Conservation (phyloP, 805 yeast species). For the Candida namnaoensis region DNA sequence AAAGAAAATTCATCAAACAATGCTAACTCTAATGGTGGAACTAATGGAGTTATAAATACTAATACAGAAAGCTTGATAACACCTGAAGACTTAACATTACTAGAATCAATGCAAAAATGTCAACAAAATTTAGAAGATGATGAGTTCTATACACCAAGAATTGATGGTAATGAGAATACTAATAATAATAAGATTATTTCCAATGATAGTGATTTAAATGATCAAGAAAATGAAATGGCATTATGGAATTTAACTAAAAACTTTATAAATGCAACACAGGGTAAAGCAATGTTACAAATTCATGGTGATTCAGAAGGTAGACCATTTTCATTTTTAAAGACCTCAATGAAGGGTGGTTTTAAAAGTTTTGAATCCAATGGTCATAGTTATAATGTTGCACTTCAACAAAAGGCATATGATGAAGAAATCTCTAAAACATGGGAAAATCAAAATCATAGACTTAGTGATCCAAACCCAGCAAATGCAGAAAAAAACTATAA, state of each 20-base stretch:
- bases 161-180: too few species aligned
- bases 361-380: slow-evolving; percentile 38
- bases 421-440: slow-evolving; percentile 84
- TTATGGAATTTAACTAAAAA: slow-evolving; percentile 94
- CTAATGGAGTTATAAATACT: slow-evolving; percentile 32
- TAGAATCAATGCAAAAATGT: slow-evolving; percentile 93
- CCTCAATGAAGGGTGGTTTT: slow-evolving; percentile 95
- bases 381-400: slow-evolving; percentile 71
- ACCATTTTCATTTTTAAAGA: slow-evolving; percentile 78
- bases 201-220: slow-evolving; percentile 11
- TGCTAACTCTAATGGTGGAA: slow-evolving; percentile 17
- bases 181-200: too few species aligned
- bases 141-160: slow-evolving; percentile 32
- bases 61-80: slow-evolving; percentile 58
- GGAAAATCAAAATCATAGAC: slow-evolving; percentile 69
- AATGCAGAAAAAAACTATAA: slow-evolving; percentile 1
- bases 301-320: slow-evolving; percentile 93
- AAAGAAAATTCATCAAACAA: slow-evolving; percentile 69
- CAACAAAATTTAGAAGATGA: slow-evolving; percentile 81
- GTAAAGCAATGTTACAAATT: slow-evolving; percentile 92
- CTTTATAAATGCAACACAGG: slow-evolving; percentile 89
- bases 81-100: slow-evolving; percentile 83
- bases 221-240: slow-evolving; percentile 65
- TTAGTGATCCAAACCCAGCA: slow-evolving; percentile 25
- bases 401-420: slow-evolving; percentile 87